Evolutionary conservation across 2,329 filamentous ascomycete species (phyloP).

Genomic region (Fusarium albidum): DNA sequence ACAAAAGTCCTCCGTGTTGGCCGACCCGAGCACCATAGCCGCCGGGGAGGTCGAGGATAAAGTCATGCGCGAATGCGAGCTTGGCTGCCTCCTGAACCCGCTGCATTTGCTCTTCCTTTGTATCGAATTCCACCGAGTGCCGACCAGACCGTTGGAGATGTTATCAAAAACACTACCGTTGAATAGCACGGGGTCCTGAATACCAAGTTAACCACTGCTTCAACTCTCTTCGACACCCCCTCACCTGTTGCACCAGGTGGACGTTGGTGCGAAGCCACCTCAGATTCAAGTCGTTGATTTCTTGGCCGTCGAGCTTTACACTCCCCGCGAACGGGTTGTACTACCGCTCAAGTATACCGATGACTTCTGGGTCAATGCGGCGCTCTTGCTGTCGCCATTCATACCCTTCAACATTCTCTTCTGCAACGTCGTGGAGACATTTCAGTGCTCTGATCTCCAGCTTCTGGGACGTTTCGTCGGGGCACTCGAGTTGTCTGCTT

Average conservation of each 20-base stretch:
- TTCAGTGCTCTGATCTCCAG: no score
- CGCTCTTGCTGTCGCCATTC: no score
- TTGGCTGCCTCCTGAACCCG: constrained; percentile 54
- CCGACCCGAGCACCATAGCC: constrained; percentile 64
- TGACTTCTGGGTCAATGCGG: constrained; percentile 25
- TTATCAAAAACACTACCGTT: constrained; percentile 57
- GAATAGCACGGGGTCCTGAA: constrained; percentile 48
- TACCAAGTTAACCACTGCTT: constrained; percentile 39
- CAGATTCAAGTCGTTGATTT: constrained; percentile 39
- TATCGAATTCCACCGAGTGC: constrained; percentile 37
- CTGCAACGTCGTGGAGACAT: no score
- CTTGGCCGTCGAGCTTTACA: constrained; percentile 41
- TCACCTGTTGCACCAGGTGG: constrained; percentile 38
- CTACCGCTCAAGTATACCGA: constrained; percentile 71
- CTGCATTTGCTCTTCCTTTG: constrained; percentile 49
- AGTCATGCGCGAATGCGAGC: constrained; percentile 58
- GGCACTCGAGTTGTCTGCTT: no score
- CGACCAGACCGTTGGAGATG: constrained; percentile 55
- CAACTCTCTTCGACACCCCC: no score
- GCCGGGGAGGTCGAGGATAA: constrained; percentile 54
- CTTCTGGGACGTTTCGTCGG: no score
- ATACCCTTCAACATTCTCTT: no score
- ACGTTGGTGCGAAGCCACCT: constrained; percentile 43
- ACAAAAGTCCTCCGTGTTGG: constrained; percentile 67
- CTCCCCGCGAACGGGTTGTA: constrained; percentile 50